Evolutionary conservation across 2,329 filamentous ascomycete genomes (phyloP).

Genomic region (Eutypella sp.): DNA sequence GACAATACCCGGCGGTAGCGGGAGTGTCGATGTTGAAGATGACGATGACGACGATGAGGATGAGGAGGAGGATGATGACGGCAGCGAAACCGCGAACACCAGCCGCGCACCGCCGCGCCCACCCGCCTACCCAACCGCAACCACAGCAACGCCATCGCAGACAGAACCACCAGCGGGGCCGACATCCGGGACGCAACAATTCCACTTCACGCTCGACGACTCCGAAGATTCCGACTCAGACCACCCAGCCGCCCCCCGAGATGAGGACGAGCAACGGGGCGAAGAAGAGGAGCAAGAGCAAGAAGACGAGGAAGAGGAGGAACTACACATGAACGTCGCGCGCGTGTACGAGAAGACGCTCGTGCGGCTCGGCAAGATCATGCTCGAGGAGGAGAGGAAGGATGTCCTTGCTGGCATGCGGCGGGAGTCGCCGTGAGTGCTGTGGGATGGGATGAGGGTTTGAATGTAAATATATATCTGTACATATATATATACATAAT

Average conservation of each 20-base stretch:
- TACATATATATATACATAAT: not conserved
- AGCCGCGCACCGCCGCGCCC: not conserved
- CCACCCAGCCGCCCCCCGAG: too few species aligned
- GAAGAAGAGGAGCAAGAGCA: constrained; percentile 24
- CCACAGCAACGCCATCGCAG: not conserved
- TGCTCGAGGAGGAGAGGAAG: constrained; percentile 36
- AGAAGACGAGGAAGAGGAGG: constrained; percentile 34
- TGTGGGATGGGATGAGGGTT: not conserved
- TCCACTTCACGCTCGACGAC: constrained; percentile 27
- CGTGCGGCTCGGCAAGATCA: constrained; percentile 63
- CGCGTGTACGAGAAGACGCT: constrained; percentile 77
- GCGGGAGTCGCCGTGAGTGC: too few species aligned
- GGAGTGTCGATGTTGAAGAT: not conserved
- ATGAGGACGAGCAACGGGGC: not conserved
- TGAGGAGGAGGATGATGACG: not conserved
- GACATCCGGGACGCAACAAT: constrained; percentile 12
- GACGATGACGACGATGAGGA: constrained; percentile 4
- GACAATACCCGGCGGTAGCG: not conserved
- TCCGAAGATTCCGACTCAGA: constrained; percentile 21
- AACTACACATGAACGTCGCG: constrained; percentile 64
- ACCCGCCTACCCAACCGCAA: not conserved
- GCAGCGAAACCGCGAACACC: constrained; percentile 4
- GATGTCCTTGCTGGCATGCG: not conserved
- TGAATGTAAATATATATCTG: not conserved
- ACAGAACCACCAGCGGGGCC: not conserved